Evolutionary conservation across 2,329 filamentous ascomycete species (phyloP), one percentile per base, ranked within the genome.

Genomic region (Sporothrix dimorphospora): DNA sequence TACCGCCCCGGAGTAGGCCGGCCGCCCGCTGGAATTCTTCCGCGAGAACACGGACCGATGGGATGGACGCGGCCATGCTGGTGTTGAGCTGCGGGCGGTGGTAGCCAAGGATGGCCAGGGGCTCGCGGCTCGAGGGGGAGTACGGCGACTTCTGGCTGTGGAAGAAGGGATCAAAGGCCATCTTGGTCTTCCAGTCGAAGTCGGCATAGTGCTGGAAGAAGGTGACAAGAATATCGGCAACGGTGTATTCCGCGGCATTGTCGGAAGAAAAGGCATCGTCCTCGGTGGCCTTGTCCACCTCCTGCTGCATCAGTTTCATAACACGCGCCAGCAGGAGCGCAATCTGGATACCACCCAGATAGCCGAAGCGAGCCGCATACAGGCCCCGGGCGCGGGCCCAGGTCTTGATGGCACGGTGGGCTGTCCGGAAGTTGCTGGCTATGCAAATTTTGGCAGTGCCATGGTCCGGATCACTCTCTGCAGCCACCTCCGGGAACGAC

Each of bases 291-390:
- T 49, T 42, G 7, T 53, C 42, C 1, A 53, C 42, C 27, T n/a
- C 69, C 0, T 45, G 49, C 63, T 74, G 55, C 73, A 89, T 77
- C 27, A 86, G 78, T 78, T 92, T 92, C 79, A 85, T 86, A 0
- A 92, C 80, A 19, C 87, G 85, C 0, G 87, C 84, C 9, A 92
- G 81, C 77, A 92, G 82, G 27, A 91, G 79, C 0, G 88, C 85
- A 69, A 92, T 87, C 75, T 92, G 89, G 24, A 91, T 87, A 3
- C 89, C 90, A 6, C 88, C 86, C 0, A 92, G 82, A 73, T 88
- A 90, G 0, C 90, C 90, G 75, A 91, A 91, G 65, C 85, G 88
- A 1, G 89, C 85, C 0, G 88, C 85, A 78, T 92, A 92, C 19
- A 92, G 82, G 0, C 90, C 90, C 7, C 88, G 85, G 12, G 83